Conservation (phyloP, 2,329 filamentous ascomycete species). For the Talaromyces piceae region DNA sequence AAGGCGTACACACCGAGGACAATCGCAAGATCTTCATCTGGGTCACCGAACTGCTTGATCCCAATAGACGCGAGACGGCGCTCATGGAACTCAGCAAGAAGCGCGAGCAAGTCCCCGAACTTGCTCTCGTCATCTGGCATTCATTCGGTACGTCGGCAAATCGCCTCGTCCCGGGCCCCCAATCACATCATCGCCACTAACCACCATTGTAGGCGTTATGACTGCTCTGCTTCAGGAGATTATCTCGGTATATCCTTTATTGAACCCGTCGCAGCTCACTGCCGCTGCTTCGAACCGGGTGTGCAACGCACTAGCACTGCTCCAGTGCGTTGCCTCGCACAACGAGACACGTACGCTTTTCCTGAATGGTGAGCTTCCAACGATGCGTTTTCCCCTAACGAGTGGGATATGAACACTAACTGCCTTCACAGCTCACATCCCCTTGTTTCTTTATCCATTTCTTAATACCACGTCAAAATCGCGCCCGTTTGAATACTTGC, state of each 20-base stretch:
- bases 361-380: constrained; percentile 78
- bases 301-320: constrained; percentile 89
- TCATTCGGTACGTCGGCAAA: constrained; percentile 67
- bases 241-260: constrained; percentile 93
- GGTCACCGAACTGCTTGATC: constrained; percentile 85
- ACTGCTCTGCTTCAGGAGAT: constrained; percentile 95
- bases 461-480: constrained; percentile 98
- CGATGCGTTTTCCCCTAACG: too few relatives aligned
- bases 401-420: too few relatives aligned
- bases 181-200: not conserved
- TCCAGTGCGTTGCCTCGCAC: constrained; percentile 96
- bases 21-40: constrained; percentile 87
- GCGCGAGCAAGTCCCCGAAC: constrained; percentile 91
- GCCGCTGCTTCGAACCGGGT: constrained; percentile 96
- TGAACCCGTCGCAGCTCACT: constrained; percentile 94
- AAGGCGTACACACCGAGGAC: constrained; percentile 72
- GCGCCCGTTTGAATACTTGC: constrained; percentile 92
- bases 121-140: constrained; percentile 95
- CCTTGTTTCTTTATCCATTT: constrained; percentile 94
- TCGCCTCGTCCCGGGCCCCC: not conserved
- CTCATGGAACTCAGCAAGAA: constrained; percentile 97
- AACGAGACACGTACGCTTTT: constrained; percentile 93
- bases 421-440: constrained; percentile 93
- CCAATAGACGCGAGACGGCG: constrained; percentile 78
- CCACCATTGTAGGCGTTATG: constrained; percentile 71